Percentiles rank a stretch among this genome's conserved stretches.
phyloP scores from a whole-genome alignment of 2,329 filamentous ascomycete genomes.

The Penicillium expansum region DNA sequence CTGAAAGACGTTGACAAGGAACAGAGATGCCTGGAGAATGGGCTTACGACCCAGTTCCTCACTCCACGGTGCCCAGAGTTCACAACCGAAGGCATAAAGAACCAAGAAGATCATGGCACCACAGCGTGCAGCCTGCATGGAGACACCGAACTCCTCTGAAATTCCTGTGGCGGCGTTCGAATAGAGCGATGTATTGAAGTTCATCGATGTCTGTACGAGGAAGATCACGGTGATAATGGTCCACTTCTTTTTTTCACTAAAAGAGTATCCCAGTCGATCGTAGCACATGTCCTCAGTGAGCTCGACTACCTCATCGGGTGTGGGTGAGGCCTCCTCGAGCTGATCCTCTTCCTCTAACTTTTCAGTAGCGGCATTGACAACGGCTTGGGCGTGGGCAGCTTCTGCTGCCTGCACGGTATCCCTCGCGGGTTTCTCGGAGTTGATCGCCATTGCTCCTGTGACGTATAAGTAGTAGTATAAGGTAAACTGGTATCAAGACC shows the following conservation, averaged over 20 bases:
- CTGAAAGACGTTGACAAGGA: slow-evolving; percentile 76
- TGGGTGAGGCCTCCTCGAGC: slow-evolving; percentile 26
- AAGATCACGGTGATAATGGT: slow-evolving; percentile 70
- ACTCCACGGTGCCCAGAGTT: slow-evolving; percentile 84
- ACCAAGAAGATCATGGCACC: slow-evolving; percentile 78
- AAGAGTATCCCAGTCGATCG: slow-evolving; percentile 63
- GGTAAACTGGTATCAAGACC: not conserved
- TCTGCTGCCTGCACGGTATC: slow-evolving; percentile 34
- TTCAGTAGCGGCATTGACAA: slow-evolving; percentile 20
- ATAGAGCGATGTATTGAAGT: slow-evolving; percentile 74
- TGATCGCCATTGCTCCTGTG: slow-evolving; percentile 19
- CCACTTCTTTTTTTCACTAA: slow-evolving; percentile 65
- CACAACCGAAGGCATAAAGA: slow-evolving; percentile 79
- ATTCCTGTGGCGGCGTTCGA: slow-evolving; percentile 68
- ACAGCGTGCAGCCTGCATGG: slow-evolving; percentile 64
- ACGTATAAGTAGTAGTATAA: not conserved
- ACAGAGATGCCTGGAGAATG: slow-evolving; percentile 68
- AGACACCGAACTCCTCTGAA: slow-evolving; percentile 64
- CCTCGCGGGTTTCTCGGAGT: slow-evolving; percentile 16
- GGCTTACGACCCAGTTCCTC: slow-evolving; percentile 78
- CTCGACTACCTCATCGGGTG: slow-evolving; percentile 28
- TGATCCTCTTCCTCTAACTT: slow-evolving; percentile 23
- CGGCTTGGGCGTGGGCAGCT: slow-evolving; percentile 32
- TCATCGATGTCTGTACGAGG: slow-evolving; percentile 72
- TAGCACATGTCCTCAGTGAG: slow-evolving; percentile 61